Evolutionary conservation across 2,329 filamentous ascomycete species (phyloP).

Genomic region (Penicillium oxalicum): DNA sequence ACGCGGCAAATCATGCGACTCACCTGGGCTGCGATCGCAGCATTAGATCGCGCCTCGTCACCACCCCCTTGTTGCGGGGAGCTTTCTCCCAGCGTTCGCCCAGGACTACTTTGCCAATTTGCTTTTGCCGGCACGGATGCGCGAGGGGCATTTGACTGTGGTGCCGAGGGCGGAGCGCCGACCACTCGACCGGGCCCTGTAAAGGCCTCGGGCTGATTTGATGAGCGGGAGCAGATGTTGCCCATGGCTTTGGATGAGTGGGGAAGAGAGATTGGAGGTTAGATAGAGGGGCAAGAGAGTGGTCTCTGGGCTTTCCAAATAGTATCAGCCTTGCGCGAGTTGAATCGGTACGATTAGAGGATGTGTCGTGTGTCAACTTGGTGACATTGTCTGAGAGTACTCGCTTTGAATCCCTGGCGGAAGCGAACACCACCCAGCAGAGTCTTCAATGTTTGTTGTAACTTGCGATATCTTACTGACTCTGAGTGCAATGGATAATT

Average conservation of each 20-base stretch:
- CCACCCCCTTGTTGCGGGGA: slow-evolving; percentile 15
- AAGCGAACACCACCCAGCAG: too few species aligned
- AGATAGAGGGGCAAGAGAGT: too few species aligned
- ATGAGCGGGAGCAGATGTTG: slow-evolving; percentile 73
- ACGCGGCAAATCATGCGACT: slow-evolving; percentile 25
- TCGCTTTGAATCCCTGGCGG: too few species aligned
- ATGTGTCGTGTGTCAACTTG: too few species aligned
- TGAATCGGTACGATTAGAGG: too few species aligned
- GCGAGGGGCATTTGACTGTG: slow-evolving; percentile 44
- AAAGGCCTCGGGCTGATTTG: slow-evolving; percentile 58
- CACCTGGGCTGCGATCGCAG: slow-evolving; percentile 81
- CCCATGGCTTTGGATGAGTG: slow-evolving; percentile 57
- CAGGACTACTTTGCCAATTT: slow-evolving; percentile 43
- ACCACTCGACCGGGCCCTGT: slow-evolving; percentile 66
- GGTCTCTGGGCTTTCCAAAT: too few species aligned
- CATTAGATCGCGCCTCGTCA: slow-evolving; percentile 61
- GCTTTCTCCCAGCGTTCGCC: slow-evolving; percentile 59
- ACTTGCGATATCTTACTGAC: too few species aligned
- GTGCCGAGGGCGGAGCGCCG: slow-evolving; percentile 45
- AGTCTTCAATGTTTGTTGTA: too few species aligned
- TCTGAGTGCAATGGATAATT: too few species aligned
- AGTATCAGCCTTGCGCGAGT: too few species aligned
- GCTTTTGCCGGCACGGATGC: slow-evolving; percentile 44
- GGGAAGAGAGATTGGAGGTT: neutral
- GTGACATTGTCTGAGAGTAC: too few species aligned